Conservation (phyloP, 345 rosid genomes). For the Brassica carinata region DNA sequence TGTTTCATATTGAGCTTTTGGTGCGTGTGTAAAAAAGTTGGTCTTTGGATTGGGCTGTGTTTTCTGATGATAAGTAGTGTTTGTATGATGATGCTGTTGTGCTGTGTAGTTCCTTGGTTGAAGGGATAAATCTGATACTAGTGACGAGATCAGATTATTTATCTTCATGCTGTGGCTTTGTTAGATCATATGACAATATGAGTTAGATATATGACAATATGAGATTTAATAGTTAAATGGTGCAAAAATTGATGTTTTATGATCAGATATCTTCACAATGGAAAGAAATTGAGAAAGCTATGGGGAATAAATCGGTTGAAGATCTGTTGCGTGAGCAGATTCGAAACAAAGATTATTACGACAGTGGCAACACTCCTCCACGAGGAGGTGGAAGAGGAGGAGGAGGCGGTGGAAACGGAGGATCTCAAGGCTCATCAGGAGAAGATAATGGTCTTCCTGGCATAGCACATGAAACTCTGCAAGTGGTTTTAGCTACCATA, state of each 20-base stretch:
- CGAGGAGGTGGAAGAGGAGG: conserved; percentile 46
- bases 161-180: background rate
- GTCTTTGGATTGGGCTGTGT: too few species aligned
- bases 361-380: conserved; percentile 44
- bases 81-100: background rate
- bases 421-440: conserved; percentile 44
- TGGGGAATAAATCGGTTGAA: conserved; percentile 52
- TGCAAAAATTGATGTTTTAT: background rate
- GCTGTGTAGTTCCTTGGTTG: background rate
- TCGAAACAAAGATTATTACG: conserved; percentile 46
- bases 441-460: conserved; percentile 47
- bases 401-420: conserved; percentile 30
- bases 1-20: too few species aligned
- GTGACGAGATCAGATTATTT: background rate
- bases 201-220: too few species aligned
- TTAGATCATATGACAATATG: background rate
- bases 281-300: conserved; percentile 50
- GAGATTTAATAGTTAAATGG: too few species aligned
- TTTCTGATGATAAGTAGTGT: too few species aligned
- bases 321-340: conserved; percentile 61
- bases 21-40: background rate
- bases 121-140: background rate
- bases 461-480: conserved; percentile 51
- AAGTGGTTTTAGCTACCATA: conserved; percentile 62
- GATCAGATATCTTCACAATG: conserved; percentile 50